A percentile compares a stretch with the other conserved stretches of the same genome.
These are phyloP conservation scores for Huntiella bhutanensis DNA, from an alignment of 2,329 filamentous ascomycete genomes.

Conservation along the genomic window DNA sequence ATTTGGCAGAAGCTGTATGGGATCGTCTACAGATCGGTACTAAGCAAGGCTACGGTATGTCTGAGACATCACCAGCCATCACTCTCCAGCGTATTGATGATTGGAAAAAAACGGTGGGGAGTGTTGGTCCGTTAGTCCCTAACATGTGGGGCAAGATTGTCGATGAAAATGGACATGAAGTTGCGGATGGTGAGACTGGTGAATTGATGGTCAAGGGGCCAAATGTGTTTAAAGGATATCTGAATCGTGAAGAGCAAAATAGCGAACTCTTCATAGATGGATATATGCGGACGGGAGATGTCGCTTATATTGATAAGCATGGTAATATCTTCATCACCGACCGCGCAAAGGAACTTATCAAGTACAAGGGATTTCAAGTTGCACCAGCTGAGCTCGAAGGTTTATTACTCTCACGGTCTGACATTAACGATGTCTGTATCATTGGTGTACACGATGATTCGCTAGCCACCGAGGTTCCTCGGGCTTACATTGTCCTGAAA, in stretches of 20 bases:
- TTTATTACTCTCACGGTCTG: conserved; percentile 24
- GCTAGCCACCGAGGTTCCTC: conserved; percentile 48
- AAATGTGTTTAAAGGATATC: conserved; percentile 63
- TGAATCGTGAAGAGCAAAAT: conserved; percentile 54
- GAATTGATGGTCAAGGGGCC: conserved; percentile 64
- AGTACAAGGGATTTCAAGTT: conserved; percentile 48
- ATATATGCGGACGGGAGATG: conserved; percentile 81
- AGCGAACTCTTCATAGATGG: conserved; percentile 51
- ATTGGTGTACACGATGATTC: conserved; percentile 39
- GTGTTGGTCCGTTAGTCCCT: conserved; percentile 57
- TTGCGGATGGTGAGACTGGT: conserved; percentile 38
- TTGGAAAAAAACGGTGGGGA: conserved; percentile 60
- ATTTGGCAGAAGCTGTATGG: conserved; percentile 62
- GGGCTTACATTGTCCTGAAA: conserved; percentile 24
- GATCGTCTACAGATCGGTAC: conserved; percentile 55
- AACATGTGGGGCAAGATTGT: conserved; percentile 73
- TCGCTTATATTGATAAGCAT: conserved; percentile 57
- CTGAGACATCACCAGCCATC: conserved; percentile 66
- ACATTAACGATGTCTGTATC: conserved; percentile 41
- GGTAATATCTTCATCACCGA: conserved; percentile 86
- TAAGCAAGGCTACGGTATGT: conserved; percentile 86
- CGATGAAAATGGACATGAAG: conserved; percentile 35
- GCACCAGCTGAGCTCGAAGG: conserved; percentile 47
- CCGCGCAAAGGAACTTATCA: conserved; percentile 50
- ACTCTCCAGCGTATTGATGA: conserved; percentile 55